Conservation (phyloP, 2,329 filamentous ascomycete species). For the Verticillium longisporum region DNA sequence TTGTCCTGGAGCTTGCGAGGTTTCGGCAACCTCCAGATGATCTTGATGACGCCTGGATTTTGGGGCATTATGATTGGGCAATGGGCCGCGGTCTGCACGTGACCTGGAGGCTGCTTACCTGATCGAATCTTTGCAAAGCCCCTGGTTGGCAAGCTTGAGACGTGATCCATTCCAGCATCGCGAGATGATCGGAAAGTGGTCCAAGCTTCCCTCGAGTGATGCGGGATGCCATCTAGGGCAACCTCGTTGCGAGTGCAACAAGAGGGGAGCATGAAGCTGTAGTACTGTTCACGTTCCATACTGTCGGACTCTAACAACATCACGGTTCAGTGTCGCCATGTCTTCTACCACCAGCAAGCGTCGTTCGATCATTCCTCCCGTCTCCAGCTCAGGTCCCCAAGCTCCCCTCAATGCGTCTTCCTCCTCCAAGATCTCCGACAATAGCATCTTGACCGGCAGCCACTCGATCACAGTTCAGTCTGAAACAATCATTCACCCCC, state of each 20-base stretch:
- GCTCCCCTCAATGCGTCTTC: slow-evolving; percentile 57
- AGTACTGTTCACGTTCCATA: too few relatives aligned
- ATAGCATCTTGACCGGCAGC: slow-evolving; percentile 59
- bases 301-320: not conserved
- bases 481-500: slow-evolving; percentile 80
- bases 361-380: slow-evolving; percentile 48
- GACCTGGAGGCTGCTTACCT: not conserved
- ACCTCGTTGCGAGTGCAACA: not conserved
- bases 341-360: slow-evolving; percentile 37
- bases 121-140: not conserved
- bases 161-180: not conserved
- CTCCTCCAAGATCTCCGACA: slow-evolving; percentile 54
- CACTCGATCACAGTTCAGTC: slow-evolving; percentile 73
- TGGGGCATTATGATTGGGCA: not conserved
- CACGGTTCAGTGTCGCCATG: slow-evolving; percentile 19
- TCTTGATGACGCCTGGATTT: not conserved
- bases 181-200: not conserved
- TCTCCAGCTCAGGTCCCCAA: slow-evolving; percentile 47
- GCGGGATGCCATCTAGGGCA: not conserved
- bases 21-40: not conserved
- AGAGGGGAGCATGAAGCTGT: too few relatives aligned
- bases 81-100: not conserved
- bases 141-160: too few relatives aligned
- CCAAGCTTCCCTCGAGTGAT: not conserved
- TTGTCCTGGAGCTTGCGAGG: not conserved